Percentiles rank a stretch among this genome's conserved stretches.
phyloP scores from a whole-genome alignment of 768 basidiomycete species.

The Rhizopogon salebrosus region DNA sequence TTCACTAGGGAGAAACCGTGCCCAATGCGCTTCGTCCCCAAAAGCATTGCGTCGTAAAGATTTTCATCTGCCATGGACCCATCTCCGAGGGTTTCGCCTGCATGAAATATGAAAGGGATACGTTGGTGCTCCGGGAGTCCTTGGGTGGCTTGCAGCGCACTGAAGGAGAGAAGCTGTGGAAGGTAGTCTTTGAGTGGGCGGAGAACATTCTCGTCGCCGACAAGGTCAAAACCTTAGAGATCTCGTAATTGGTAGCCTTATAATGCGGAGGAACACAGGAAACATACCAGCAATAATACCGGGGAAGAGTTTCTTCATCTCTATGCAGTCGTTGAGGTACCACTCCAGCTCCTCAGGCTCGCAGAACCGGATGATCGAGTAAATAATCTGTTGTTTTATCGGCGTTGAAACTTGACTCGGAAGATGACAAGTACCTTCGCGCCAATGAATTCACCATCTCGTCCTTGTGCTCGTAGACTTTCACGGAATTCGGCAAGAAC shows the following conservation, averaged over 20 bases:
- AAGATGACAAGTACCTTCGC: slow-evolving; percentile 36
- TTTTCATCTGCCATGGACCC: slow-evolving; percentile 67
- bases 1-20: slow-evolving; percentile 79
- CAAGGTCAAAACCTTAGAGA: slow-evolving; percentile 66
- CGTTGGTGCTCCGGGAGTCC: slow-evolving; percentile 35
- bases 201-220: slow-evolving; percentile 65
- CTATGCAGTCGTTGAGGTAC: slow-evolving; percentile 72
- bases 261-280: neutral
- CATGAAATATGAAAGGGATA: slow-evolving; percentile 77
- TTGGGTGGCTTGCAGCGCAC: slow-evolving; percentile 48
- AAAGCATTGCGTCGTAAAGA: slow-evolving; percentile 71
- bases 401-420: neutral
- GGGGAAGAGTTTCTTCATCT: slow-evolving; percentile 69
- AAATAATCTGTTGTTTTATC: slow-evolving; percentile 51
- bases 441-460: slow-evolving; percentile 60
- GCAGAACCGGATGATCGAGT: slow-evolving; percentile 55
- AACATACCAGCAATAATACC: slow-evolving; percentile 58
- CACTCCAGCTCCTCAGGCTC: slow-evolving; percentile 52
- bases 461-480: slow-evolving; percentile 45
- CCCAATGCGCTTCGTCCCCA: slow-evolving; percentile 77
- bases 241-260: neutral
- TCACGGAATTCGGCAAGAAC: slow-evolving; percentile 49
- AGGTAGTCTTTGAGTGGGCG: slow-evolving; percentile 60
- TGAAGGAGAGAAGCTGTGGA: slow-evolving; percentile 55
- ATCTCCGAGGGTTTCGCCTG: slow-evolving; percentile 77